phyloP scores from a whole-genome alignment of 306 rosid genomes.

The Rubus parviflorus region DNA sequence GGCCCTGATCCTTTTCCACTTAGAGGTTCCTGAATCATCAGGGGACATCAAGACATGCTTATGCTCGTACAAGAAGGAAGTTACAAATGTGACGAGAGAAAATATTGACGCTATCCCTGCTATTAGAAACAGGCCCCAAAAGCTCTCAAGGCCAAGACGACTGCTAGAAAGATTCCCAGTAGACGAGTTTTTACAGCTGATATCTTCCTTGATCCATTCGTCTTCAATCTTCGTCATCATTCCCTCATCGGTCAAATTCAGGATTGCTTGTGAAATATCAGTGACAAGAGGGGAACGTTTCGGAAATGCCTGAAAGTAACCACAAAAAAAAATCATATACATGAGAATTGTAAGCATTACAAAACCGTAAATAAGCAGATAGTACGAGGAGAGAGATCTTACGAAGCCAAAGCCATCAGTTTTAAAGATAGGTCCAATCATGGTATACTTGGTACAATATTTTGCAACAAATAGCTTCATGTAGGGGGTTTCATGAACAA shows the following conservation, averaged over 20 bases:
- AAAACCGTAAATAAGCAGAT: background rate
- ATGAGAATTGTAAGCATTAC: background rate
- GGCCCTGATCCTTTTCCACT: conserved; percentile 27
- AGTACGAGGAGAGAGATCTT: too few relatives aligned
- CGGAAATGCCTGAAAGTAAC: conserved; percentile 27
- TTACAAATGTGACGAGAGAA: conserved; percentile 31
- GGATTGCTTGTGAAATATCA: conserved; percentile 55
- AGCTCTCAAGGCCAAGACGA: conserved; percentile 51
- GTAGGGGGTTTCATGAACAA: conserved; percentile 22
- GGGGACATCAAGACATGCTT: conserved; percentile 24
- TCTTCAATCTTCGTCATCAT: conserved; percentile 43
- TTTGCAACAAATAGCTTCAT: conserved; percentile 14
- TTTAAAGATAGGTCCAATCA: background rate
- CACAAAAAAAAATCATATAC: background rate
- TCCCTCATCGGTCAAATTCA: conserved; percentile 46
- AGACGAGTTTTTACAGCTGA: conserved; percentile 18
- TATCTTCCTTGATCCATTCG: conserved; percentile 33
- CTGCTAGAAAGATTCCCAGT: conserved; percentile 21
- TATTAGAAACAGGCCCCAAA: conserved; percentile 58
- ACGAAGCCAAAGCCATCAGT: conserved; percentile 29
- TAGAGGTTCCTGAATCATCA: conserved; percentile 17
- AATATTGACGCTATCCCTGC: conserved; percentile 31
- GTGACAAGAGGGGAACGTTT: conserved; percentile 46
- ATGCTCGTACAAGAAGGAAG: conserved; percentile 32
- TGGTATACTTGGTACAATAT: conserved; percentile 22